Evolutionary conservation across 2,329 filamentous ascomycete species (phyloP).

Genomic region (Polytolypa hystricis): DNA sequence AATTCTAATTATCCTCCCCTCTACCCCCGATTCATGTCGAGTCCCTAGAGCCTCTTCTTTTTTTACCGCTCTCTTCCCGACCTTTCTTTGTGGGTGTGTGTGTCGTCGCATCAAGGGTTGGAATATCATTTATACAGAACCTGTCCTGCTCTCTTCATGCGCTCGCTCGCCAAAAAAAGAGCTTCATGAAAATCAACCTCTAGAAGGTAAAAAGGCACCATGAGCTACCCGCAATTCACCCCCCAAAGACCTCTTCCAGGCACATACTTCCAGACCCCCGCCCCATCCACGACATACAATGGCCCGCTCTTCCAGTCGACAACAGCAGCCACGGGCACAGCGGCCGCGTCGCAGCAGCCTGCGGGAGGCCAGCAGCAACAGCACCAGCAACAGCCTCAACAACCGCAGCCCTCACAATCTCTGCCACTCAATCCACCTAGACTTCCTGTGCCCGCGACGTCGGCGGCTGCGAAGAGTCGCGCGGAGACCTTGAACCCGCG

Average conservation of each 20-base stretch:
- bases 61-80: too few species aligned
- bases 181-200: too few species aligned
- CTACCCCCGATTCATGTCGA: too few species aligned
- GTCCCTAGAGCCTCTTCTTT: too few species aligned
- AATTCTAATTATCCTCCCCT: too few species aligned
- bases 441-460: slow-evolving; percentile 19
- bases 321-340: neutral
- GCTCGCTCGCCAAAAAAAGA: too few species aligned
- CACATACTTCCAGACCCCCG: slow-evolving; percentile 31
- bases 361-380: slow-evolving; percentile 4
- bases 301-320: slow-evolving; percentile 22
- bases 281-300: slow-evolving; percentile 26
- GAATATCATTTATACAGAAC: neutral
- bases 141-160: neutral
- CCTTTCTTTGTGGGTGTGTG: slow-evolving; percentile 13
- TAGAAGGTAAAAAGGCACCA: too few species aligned
- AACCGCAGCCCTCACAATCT: slow-evolving; percentile 8
- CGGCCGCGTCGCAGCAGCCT: neutral
- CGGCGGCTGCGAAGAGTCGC: slow-evolving; percentile 33
- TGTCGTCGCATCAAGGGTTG: slow-evolving; percentile 6
- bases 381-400: slow-evolving; percentile 5
- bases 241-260: slow-evolving; percentile 31
- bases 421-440: too few species aligned
- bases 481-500: slow-evolving; percentile 53
- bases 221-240: slow-evolving; percentile 35